Conservation (phyloP, 192 early-diverging fungal species). For the Coemansia reversa region DNA sequence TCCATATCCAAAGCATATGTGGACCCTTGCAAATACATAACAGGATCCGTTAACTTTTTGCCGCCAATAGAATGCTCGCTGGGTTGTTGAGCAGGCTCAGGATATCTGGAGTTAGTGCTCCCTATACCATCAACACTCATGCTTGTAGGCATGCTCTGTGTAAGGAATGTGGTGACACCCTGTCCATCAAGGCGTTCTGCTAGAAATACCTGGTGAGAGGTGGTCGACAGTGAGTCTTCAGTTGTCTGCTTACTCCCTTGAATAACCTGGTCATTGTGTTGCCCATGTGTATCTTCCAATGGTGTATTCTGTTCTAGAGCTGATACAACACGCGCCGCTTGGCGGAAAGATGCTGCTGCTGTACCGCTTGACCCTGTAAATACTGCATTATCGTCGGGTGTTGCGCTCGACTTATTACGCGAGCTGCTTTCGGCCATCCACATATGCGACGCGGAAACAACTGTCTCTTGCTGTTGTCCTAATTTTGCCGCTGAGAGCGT, state of each 20-base stretch:
- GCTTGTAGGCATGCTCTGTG: constrained; percentile 34
- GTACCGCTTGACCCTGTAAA: constrained; percentile 24
- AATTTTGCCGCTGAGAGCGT: constrained; percentile 30
- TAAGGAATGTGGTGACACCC: constrained; percentile 34
- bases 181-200: constrained; percentile 51
- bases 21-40: constrained; percentile 40
- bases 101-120: not conserved
- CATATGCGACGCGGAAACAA: constrained; percentile 14
- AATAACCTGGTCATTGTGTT: constrained; percentile 18
- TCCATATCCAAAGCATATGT: constrained; percentile 50
- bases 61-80: not conserved
- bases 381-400: constrained; percentile 24
- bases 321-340: constrained; percentile 9
- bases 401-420: constrained; percentile 38
- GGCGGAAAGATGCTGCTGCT: constrained; percentile 70
- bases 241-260: constrained; percentile 12
- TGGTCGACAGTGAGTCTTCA: constrained; percentile 46
- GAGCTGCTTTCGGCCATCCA: constrained; percentile 21
- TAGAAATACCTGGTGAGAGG: constrained; percentile 86
- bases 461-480: constrained; percentile 10
- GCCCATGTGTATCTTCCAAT: not conserved
- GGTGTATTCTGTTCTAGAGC: not conserved
- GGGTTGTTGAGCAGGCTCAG: constrained; percentile 4
- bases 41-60: constrained; percentile 17
- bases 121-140: constrained; percentile 27